Conservation (phyloP, 495 filamentous ascomycete genomes). For the Xylaria palmicola region DNA sequence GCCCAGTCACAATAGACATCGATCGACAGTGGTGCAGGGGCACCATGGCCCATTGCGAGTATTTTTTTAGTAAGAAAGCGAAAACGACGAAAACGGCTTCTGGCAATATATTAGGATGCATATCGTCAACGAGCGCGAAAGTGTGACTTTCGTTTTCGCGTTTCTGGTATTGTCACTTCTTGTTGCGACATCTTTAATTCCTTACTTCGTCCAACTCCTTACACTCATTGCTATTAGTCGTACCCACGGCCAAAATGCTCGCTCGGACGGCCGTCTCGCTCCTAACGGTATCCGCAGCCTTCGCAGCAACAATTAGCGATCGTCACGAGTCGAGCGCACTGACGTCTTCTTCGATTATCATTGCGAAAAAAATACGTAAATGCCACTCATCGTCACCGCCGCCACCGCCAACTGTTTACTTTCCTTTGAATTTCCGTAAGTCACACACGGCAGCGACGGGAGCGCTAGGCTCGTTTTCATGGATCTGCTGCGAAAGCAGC, state of each 20-base stretch:
- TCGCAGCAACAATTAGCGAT: neutral
- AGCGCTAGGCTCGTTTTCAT: neutral
- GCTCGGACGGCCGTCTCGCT: neutral
- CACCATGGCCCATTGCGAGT: too few relatives aligned
- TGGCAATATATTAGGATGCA: too few relatives aligned
- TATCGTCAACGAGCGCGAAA: too few relatives aligned
- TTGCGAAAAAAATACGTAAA: neutral
- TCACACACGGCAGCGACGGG: neutral
- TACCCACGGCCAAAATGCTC: neutral
- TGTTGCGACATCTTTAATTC: neutral
- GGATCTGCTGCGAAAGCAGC: too few relatives aligned
- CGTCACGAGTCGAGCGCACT: neutral
- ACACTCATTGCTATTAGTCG: neutral
- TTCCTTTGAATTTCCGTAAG: slow-evolving; percentile 10
- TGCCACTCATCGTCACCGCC: neutral
- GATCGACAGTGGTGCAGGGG: too few relatives aligned
- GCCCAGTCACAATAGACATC: too few relatives aligned
- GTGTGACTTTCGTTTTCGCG: too few relatives aligned
- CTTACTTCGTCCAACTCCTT: neutral
- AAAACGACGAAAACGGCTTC: too few relatives aligned
- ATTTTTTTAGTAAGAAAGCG: too few relatives aligned
- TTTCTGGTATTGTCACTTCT: too few relatives aligned
- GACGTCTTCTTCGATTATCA: neutral
- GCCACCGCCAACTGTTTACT: slow-evolving; percentile 7
- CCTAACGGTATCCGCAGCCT: neutral